phyloP scores from a whole-genome alignment of 805 yeast species.

The Yarrowia keelungensis region DNA sequence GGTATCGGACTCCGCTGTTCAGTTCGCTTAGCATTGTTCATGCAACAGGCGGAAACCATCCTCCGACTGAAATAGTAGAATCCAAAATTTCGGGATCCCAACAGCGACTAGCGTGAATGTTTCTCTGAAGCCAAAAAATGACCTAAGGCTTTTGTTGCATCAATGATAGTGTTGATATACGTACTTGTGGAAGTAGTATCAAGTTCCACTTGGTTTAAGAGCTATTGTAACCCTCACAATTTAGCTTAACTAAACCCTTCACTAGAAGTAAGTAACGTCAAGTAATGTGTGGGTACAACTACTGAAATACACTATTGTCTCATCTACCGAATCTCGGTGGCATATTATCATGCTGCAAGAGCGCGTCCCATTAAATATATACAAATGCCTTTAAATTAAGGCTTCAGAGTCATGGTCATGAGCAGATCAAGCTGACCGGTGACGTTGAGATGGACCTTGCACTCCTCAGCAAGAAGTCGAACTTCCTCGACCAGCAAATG shows the following conservation, averaged over 20 bases:
- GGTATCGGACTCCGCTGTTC: background rate
- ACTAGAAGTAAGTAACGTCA: too few species aligned
- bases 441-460: conserved; percentile 44
- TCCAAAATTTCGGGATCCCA: background rate
- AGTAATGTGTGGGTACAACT: too few species aligned
- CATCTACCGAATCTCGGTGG: too few species aligned
- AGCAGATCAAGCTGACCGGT: conserved; percentile 44
- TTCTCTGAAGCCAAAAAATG: too few species aligned
- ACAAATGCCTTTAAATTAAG: conserved; percentile 24
- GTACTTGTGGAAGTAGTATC: too few species aligned
- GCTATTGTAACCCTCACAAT: too few species aligned
- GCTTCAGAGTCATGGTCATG: conserved; percentile 41
- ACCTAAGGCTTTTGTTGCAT: too few species aligned
- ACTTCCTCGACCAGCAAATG: conserved; percentile 44
- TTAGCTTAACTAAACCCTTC: too few species aligned
- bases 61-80: conserved; percentile 6
- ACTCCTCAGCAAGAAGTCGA: conserved; percentile 43
- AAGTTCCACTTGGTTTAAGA: too few species aligned
- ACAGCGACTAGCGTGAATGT: background rate
- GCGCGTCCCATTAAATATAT: conserved; percentile 1
- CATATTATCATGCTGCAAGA: background rate
- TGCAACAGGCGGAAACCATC: conserved; percentile 18
- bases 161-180: too few species aligned
- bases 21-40: background rate
- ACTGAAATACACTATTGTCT: too few species aligned